Base-by-base conservation (phyloP, 345 rosid species). In the Geranium rotundifolium region DNA sequence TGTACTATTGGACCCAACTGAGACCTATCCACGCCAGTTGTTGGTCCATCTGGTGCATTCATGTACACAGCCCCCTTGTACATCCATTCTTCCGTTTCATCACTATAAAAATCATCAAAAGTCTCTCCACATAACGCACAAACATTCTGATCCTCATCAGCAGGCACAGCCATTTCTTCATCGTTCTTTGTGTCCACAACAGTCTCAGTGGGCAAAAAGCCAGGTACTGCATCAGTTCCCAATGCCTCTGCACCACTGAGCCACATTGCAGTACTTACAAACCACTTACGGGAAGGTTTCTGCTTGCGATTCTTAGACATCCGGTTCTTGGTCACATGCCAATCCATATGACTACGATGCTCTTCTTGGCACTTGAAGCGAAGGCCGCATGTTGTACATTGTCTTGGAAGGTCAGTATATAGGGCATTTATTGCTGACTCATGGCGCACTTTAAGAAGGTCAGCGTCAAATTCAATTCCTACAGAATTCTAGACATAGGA, bases 31-130 rank as follows among this genome's bases (percentile, higher is more conserved):
- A 84, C 60, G 69, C 86, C 86, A 61, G 63, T 67, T 63, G 67
- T 72, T 23, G 77, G 73, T 67, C 85, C 95, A 55, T 68, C 73
- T n/a, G 83, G 82, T 30, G 85, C 86, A 83, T 95, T 90, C 88
- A 86, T 77, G 86, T 95, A 95, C 56, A 90, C 96, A 37, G 97
- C 91, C 31, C 96, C 99, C 76, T 73, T 95, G 69, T 95, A 95
- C 97, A 95, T 95, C 99, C 99, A 95, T 72, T 86, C 95, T 76
- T 95, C 99, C 0, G 86, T 85, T 73, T 95, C 97, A 57, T 95
- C 99, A 60, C 97, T 95, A 71, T 82, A 95, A 71, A 90, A 90
- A 79, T 95, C 95, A 75, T 95, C 97, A 75, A 95, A 95, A 12
- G 84, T 76, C 74, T 95, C 99, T 65, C 96, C 99, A 77, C 99